These are phyloP conservation scores for Suhomyces yuchorum DNA, from an alignment of 1,139 yeast species.

Conservation along the genomic window DNA sequence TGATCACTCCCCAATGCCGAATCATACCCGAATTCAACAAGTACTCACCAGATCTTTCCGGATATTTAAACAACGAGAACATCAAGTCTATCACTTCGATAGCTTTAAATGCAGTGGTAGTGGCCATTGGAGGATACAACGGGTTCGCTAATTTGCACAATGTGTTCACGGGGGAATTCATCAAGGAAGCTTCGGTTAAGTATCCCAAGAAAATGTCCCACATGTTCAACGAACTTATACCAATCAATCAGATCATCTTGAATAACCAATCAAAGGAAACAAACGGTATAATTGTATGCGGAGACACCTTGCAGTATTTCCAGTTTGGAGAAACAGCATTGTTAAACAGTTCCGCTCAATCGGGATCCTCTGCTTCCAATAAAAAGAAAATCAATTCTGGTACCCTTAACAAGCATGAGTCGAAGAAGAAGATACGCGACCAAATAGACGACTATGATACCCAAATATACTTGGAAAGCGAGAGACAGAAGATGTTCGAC, in stretches of 20 bases:
- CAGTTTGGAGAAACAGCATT: slow-evolving; percentile 50
- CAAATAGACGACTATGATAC: slow-evolving; percentile 42
- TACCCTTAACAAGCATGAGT: slow-evolving; percentile 21
- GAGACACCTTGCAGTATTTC: slow-evolving; percentile 62
- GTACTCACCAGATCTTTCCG: slow-evolving; percentile 20
- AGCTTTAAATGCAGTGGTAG: slow-evolving; percentile 46
- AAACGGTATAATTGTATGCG: slow-evolving; percentile 57
- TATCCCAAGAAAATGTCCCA: slow-evolving; percentile 43
- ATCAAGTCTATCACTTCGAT: slow-evolving; percentile 26
- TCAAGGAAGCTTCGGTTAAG: slow-evolving; percentile 50
- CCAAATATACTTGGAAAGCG: slow-evolving; percentile 17
- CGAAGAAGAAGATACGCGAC: slow-evolving; percentile 32
- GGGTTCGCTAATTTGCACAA: slow-evolving; percentile 68
- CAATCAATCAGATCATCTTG: slow-evolving; percentile 46
- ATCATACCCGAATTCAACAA: slow-evolving; percentile 25
- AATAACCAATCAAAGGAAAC: slow-evolving; percentile 45
- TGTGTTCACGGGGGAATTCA: slow-evolving; percentile 57
- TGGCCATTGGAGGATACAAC: slow-evolving; percentile 62
- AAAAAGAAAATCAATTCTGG: slow-evolving; percentile 26
- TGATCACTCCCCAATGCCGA: slow-evolving; percentile 24
- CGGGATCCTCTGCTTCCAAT: slow-evolving; percentile 4
- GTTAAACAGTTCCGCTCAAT: slow-evolving; percentile 11
- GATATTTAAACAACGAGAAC: slow-evolving; percentile 3
- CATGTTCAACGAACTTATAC: slow-evolving; percentile 29
- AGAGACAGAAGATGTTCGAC: slow-evolving; percentile 32